These are phyloP conservation scores for Volutella citrinella DNA, from an alignment of 2,329 filamentous ascomycete species.

Conservation along the genomic window DNA sequence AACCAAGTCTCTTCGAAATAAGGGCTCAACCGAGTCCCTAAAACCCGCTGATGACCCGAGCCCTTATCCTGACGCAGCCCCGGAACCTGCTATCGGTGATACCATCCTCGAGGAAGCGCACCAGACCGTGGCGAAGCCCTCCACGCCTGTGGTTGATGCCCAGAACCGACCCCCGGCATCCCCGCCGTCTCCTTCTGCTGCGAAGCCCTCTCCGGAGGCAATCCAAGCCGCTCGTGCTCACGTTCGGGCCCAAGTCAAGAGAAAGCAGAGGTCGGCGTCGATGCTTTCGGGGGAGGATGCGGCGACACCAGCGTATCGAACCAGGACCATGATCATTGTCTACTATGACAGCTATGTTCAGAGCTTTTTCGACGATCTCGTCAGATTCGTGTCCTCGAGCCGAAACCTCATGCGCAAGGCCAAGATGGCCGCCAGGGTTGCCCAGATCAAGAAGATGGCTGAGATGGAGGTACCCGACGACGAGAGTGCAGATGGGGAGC, in stretches of 20 bases:
- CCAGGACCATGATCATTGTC: constrained; percentile 77
- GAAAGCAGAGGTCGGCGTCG: constrained; percentile 49
- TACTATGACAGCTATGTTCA: constrained; percentile 90
- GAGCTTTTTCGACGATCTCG: constrained; percentile 75
- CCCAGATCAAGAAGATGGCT: constrained; percentile 58
- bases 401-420: constrained; percentile 84
- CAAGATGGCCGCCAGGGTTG: constrained; percentile 77
- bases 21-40: constrained; percentile 53
- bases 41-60: constrained; percentile 45
- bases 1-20: constrained; percentile 45
- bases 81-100: constrained; percentile 13
- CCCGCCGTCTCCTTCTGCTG: constrained; percentile 18
- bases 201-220: constrained; percentile 42
- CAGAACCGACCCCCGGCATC: constrained; percentile 12
- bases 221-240: constrained; percentile 38
- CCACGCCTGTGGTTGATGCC: constrained; percentile 26
- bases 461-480: constrained; percentile 56
- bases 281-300: constrained; percentile 48
- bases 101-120: constrained; percentile 18
- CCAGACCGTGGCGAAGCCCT: constrained; percentile 7
- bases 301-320: constrained; percentile 56
- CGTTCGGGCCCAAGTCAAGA: constrained; percentile 47
- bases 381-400: constrained; percentile 75
- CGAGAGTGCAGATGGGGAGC: constrained; percentile 36
- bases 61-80: constrained; percentile 20